Base-by-base conservation (phyloP, 139 green algal species). In the Micromonas pusilla region DNA sequence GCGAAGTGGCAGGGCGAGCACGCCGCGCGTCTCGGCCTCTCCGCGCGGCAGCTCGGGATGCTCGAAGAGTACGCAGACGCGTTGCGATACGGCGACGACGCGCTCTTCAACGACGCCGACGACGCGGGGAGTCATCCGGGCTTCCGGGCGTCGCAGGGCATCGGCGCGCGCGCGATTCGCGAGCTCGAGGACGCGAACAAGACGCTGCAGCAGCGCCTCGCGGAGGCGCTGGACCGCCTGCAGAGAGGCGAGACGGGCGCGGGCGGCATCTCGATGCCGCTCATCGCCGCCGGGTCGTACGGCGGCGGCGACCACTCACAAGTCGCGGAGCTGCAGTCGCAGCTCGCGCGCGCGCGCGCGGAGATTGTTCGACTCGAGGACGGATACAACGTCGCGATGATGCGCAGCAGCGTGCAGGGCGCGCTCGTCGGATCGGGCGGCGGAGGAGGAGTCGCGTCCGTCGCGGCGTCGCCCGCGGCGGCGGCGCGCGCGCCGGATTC, bases 1-100 rank as follows among this genome's bases (percentile, higher is more conserved):
- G 87, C 87, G 68, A 94, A 93, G 84, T 91, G 87, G 81, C 85
- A 92, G 57, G 89, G 90, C 0, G 78, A 87, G 78, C 32, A 82
- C 26, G 89, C 90, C 39, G 71, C 90, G 25, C 79, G 88, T 38
- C 78, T 91, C 82, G 87, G 86, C 28, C 80, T 93, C 28, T 85
- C 71, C 1, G 80, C 86, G 23, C 86, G 88, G 39, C 89, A 93
- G 87, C 82, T 93, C 70, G 79, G 86, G 75, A 80, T 90, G 80
- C 63, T 92, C 64, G 88, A 92, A 76, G 70, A 90, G 76, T 91
- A 86, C 66, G 87, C 87, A 19, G 88, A 94, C 32, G 70, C 23
- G 66, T 25, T 82, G 52, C 68, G 77, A 5, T 38, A 34, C 52
- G 71, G 71, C 33, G 19, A 54, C 20, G 67, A 53, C 45, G 45